Base-by-base conservation (phyloP, 2,329 filamentous ascomycete genomes). In the Xylaria sp. region DNA sequence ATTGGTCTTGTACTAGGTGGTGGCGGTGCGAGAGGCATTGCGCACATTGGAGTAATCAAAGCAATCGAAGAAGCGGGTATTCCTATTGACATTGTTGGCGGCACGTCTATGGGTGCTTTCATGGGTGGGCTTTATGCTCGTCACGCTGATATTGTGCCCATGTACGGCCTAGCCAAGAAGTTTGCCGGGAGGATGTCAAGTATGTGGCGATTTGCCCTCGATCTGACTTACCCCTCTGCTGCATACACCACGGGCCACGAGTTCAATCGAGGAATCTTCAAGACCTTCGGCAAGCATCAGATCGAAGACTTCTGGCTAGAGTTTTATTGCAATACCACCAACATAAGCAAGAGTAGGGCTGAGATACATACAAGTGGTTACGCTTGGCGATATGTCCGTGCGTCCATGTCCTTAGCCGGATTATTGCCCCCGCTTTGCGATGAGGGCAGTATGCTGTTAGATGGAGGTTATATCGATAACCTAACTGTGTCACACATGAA, bases 251-350 rank as follows among this genome's bases (percentile, higher is more conserved):
- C 96, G 0, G 96, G 96, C 0, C 96, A 99, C 78, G 96, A 99
- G 77, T 99, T 99, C 87, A 99, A 99, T 76, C 92, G 96, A 7
- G 96, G 96, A 50, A 98, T 99, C 73, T 99, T 98, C 88, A 99
- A 99, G 81, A 94, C 95, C 0, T 98, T 99, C 79, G 96, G 94
- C 15, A 94, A 98, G 76, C 93, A 93, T 10, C 96, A 98, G 78
- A 98, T 99, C 67, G 96, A 99, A 81, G 96, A 99, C 80, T 99
- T 98, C 77, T 99, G 96, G 96, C 88, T 99, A 12, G 94, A 97
- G 74, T 99, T 94, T 80, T 99, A 99, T 83, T 99, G 97, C 87
- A 99, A 99, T 82, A 98, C 96, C 0, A 99, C 97, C 46, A 99
- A 98, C 80, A 98, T 99, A 82, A 97, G 92, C 83, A 97, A 97